Percentiles rank a stretch among this genome's conserved stretches.
phyloP scores from a whole-genome alignment of 2,329 filamentous ascomycete species.

The Colletotrichum truncatum region DNA sequence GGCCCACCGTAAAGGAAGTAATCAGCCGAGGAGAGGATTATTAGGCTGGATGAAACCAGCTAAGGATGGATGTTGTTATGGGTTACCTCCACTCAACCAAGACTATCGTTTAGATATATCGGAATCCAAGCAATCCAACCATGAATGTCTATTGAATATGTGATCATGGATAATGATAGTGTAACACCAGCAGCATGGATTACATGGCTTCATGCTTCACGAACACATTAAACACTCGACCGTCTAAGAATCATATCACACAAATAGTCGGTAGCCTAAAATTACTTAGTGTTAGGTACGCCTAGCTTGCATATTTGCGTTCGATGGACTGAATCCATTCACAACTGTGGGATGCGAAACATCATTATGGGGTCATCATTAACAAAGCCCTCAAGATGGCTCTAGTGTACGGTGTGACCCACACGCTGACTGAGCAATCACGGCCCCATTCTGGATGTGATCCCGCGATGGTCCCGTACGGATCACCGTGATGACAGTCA shows the following conservation, averaged over 20 bases:
- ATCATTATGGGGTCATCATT: too few relatives aligned
- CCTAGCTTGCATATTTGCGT: too few relatives aligned
- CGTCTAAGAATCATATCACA: too few relatives aligned
- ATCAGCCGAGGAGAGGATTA: conserved; percentile 89
- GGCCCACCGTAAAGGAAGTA: conserved; percentile 86
- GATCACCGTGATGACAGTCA: background rate
- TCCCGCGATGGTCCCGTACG: background rate
- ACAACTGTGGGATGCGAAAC: too few relatives aligned
- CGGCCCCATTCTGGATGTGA: background rate
- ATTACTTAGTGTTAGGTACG: too few relatives aligned
- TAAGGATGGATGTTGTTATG: conserved; percentile 7
- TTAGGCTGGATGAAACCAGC: conserved; percentile 48
- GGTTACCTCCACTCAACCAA: conserved; percentile 22
- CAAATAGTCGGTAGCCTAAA: too few relatives aligned
- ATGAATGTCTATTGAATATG: background rate
- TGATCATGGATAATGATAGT: background rate
- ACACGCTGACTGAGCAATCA: background rate
- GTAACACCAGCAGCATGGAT: too few relatives aligned
- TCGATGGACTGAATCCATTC: too few relatives aligned
- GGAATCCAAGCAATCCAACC: conserved; percentile 18
- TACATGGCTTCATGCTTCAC: too few relatives aligned
- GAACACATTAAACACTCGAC: too few relatives aligned
- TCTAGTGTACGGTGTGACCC: too few relatives aligned
- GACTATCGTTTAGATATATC: conserved; percentile 24
- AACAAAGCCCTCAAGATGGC: too few relatives aligned